Percentiles rank a stretch among this genome's conserved stretches.
Conservation (phyloP, 2,329 filamentous ascomycete species). For the Aspergillus novofumigatus region DNA sequence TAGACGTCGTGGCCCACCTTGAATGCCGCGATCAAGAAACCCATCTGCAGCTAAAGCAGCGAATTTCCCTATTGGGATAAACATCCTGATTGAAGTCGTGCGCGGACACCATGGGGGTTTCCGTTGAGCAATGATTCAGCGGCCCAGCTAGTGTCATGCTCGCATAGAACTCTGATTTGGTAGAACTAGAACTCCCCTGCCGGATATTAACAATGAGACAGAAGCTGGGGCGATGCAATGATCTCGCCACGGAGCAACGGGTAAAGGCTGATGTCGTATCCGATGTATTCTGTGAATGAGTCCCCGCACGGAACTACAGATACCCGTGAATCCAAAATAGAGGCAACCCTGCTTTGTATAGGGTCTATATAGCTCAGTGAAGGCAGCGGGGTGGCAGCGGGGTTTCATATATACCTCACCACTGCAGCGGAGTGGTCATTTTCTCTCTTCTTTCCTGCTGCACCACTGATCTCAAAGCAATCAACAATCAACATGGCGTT, state of each 20-base stretch:
- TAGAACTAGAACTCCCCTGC: background rate
- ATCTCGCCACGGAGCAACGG: background rate
- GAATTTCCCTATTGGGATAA: background rate
- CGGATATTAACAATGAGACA: background rate
- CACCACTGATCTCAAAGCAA: background rate
- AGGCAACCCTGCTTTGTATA: background rate
- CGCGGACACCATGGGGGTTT: background rate
- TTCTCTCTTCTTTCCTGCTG: background rate
- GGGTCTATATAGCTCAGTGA: background rate
- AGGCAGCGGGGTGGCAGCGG: background rate
- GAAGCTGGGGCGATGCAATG: background rate
- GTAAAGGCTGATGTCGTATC: background rate
- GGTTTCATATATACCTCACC: background rate
- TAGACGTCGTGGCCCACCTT: background rate
- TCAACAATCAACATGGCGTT: slow-evolving; percentile 21
- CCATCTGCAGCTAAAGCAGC: background rate
- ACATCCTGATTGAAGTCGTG: background rate
- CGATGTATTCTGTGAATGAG: background rate
- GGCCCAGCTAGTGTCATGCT: background rate
- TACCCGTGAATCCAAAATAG: background rate
- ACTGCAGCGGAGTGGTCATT: background rate
- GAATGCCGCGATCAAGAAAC: background rate
- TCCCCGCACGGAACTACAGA: background rate
- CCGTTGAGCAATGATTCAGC: background rate
- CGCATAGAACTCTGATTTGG: background rate